phyloP scores from a whole-genome alignment of 805 yeast genomes.

The Wickerhamomyces pijperi region DNA sequence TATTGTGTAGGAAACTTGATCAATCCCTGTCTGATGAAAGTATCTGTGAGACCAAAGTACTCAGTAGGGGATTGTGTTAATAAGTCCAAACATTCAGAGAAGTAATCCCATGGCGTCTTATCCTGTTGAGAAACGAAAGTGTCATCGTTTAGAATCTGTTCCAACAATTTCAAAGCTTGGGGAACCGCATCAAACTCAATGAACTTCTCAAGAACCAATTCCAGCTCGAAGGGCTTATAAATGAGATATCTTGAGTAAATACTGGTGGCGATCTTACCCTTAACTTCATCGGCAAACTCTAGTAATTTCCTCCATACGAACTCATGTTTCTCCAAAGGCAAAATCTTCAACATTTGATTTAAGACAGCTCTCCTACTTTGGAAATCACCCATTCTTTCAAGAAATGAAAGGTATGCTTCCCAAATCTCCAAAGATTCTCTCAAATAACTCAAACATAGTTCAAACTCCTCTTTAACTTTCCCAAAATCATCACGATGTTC shows the following conservation, averaged over 20 bases:
- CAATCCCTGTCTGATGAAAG: slow-evolving; percentile 24
- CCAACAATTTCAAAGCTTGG: slow-evolving; percentile 22
- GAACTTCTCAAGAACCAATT: slow-evolving; percentile 22
- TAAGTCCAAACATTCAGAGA: slow-evolving; percentile 33
- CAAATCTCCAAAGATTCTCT: slow-evolving; percentile 39
- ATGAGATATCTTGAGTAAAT: slow-evolving; percentile 24
- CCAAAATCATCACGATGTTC: slow-evolving; percentile 21
- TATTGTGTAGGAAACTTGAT: slow-evolving; percentile 48
- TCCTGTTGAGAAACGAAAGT: slow-evolving; percentile 23
- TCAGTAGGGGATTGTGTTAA: too few relatives aligned
- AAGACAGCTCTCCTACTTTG: slow-evolving; percentile 31
- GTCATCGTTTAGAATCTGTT: slow-evolving; percentile 23
- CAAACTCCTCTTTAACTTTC: slow-evolving; percentile 33
- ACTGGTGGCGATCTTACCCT: slow-evolving; percentile 22
- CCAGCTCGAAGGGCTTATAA: slow-evolving; percentile 20
- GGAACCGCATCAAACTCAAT: slow-evolving; percentile 21
- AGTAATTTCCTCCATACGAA: slow-evolving; percentile 46
- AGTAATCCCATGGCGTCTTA: slow-evolving; percentile 36
- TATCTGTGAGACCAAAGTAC: too few relatives aligned
- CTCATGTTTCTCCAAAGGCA: slow-evolving; percentile 45
- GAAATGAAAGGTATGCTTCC: slow-evolving; percentile 36
- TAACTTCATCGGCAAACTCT: slow-evolving; percentile 30
- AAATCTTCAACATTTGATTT: slow-evolving; percentile 34
- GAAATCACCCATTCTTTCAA: slow-evolving; percentile 24
- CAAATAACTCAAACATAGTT: slow-evolving; percentile 31